These are phyloP conservation scores for Claviceps sp. DNA, from an alignment of 2,329 filamentous ascomycete genomes.

Conservation along the genomic window DNA sequence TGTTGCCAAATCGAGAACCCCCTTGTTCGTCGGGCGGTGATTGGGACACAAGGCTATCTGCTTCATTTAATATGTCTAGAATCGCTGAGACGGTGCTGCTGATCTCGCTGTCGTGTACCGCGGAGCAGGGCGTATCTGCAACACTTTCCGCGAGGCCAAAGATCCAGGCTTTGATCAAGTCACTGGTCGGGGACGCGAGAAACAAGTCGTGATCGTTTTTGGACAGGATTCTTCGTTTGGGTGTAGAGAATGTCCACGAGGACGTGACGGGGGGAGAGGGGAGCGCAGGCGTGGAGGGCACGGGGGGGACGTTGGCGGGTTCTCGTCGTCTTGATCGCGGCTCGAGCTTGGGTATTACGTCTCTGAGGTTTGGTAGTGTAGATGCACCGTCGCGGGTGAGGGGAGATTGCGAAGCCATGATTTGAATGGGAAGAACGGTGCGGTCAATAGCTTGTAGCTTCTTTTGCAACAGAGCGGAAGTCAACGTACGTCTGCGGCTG, in stretches of 20 bases:
- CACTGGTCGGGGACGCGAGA: conserved; percentile 60
- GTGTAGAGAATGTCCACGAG: conserved; percentile 48
- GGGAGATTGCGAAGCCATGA: conserved; percentile 13
- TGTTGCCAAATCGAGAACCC: conserved; percentile 89
- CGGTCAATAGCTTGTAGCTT: not conserved
- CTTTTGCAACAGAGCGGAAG: not conserved
- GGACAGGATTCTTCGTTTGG: conserved; percentile 71
- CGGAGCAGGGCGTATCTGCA: conserved; percentile 52
- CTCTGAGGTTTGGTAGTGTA: conserved; percentile 25
- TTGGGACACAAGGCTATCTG: conserved; percentile 50
- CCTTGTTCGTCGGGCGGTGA: conserved; percentile 75
- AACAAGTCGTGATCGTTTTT: conserved; percentile 70
- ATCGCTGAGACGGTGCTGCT: conserved; percentile 50
- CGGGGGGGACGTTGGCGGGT: conserved; percentile 43
- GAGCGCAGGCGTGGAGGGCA: conserved; percentile 63
- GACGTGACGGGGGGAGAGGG: conserved; percentile 52
- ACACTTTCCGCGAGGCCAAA: conserved; percentile 79
- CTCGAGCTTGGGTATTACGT: conserved; percentile 53
- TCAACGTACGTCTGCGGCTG: not conserved
- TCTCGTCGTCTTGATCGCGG: conserved; percentile 43
- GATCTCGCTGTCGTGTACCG: conserved; percentile 41
- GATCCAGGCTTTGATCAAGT: conserved; percentile 68
- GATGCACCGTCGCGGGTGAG: conserved; percentile 7
- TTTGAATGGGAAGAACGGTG: not conserved
- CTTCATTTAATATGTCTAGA: conserved; percentile 54